Conservation (phyloP, 495 filamentous ascomycete species). For the Penicillium canariense region DNA sequence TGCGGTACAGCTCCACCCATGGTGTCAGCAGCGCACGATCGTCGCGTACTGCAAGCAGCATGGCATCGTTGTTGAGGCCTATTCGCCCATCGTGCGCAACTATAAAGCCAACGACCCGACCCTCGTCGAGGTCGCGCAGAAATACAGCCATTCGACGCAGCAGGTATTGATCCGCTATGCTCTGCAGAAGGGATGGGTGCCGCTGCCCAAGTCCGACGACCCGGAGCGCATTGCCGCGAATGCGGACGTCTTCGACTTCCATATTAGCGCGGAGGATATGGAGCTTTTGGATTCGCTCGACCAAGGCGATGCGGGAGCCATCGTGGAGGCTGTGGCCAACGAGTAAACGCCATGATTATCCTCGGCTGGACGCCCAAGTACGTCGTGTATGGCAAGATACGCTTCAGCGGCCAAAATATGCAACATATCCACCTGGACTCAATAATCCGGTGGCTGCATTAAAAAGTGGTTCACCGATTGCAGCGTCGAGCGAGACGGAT, state of each 20-base stretch:
- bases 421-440: slow-evolving; percentile 5
- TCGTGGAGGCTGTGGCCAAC: slow-evolving; percentile 52
- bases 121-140: slow-evolving; percentile 50
- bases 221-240: slow-evolving; percentile 62
- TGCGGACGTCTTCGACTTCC: slow-evolving; percentile 63
- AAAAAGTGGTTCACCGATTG: slow-evolving; percentile 87
- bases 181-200: slow-evolving; percentile 68
- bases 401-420: neutral
- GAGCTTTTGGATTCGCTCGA: slow-evolving; percentile 61
- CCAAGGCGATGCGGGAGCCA: slow-evolving; percentile 54
- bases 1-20: slow-evolving; percentile 57
- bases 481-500: slow-evolving; percentile 76
- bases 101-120: slow-evolving; percentile 57
- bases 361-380: no score
- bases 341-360: slow-evolving; percentile 23
- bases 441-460: slow-evolving; percentile 55
- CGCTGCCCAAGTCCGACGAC: slow-evolving; percentile 70
- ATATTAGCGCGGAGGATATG: slow-evolving; percentile 63
- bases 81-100: slow-evolving; percentile 63
- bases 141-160: slow-evolving; percentile 49
- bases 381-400: neutral
- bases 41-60: slow-evolving; percentile 59
- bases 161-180: slow-evolving; percentile 56
- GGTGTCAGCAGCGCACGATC: slow-evolving; percentile 61
- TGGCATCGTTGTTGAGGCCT: slow-evolving; percentile 63